Base-by-base conservation (phyloP, 352 stramenopile species). In the Pythium sp. region DNA sequence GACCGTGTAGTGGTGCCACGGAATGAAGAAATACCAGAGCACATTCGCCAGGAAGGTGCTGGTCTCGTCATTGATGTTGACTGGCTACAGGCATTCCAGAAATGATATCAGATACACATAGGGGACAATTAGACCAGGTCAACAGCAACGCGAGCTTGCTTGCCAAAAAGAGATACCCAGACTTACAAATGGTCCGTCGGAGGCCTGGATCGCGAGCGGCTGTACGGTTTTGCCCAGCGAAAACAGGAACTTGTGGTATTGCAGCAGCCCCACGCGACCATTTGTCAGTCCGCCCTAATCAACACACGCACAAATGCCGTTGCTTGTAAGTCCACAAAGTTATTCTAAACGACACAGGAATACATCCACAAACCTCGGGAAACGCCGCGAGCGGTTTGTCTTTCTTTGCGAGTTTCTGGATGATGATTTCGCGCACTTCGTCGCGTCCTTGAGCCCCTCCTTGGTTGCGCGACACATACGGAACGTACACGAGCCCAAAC, bases 181-280 rank as follows among this genome's bases (percentile, higher is more conserved):
- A 72, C 81, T 71, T 75, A 91, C 83, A 71, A 92, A 90, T 6
- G 80, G 80, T 38, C 84, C 84, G 62, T 92, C 84, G 11, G 79
- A 82, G 11, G 73, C 84, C 30, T 78, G 76, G 49, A 92, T 86
- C 18, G 82, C 80, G 26, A 92, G 75, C 46, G 84, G 84, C 46
- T 92, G 84, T 54, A 92, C 70, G 4, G 65, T 76, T 60, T 85
- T 86, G 51, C 74, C 82, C 11, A 92, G 76, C 15, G 81, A 90
- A 56, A 92, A 92, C 18, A 92, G 77, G 62, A 92, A 92, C 70
- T 90, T 92, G 71, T 92, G 82, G 57, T 92, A 92, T 72, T 92
- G 84, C 26, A 92, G 60, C 58, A 92, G 63, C 2, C 84, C 84
- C 36, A 85, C 83, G 51, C 68, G 73, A 5, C 84, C 84, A 34